Base-by-base conservation (phyloP, 202 grass and related monocot genomes). In the Musa balbisiana region DNA sequence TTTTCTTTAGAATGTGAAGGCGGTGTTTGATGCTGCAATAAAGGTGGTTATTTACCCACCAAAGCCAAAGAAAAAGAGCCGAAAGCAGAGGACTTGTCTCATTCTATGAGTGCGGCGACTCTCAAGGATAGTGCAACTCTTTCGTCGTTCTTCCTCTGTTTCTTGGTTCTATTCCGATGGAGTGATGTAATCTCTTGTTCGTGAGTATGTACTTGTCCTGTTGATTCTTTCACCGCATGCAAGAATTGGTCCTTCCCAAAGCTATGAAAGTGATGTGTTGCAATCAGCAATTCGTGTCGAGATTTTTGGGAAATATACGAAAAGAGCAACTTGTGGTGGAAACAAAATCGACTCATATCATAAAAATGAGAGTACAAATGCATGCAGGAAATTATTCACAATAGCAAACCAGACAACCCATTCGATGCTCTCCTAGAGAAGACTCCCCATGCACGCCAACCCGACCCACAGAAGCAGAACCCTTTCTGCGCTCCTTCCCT, bases 1-100 rank as follows among this genome's bases (percentile, higher is more conserved):
- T 52, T 16, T 63, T 21, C 33, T 74, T 83, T 49, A 94, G 91
- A 94, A 94, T 86, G 91, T 94, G 58, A 94, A 94, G 66, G 50
- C 76, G 2, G 91, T 94, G 22, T 90, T 94, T 56, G 87, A 94
- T 83, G 88, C 87, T 0, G 91, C 91, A n/a, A 94, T 94, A 33
- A 94, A 94, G 26, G 83, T 86, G 0, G 87, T 88, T 54, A 55
- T 94, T 20, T 88, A 81, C 77, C 91, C 91, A 1, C 83, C 87
- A 66, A 94, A 84, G 76, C 73, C 76, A 10, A 93, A 88, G 87
- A 91, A 84, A 79, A 93, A 80, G 82, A 56, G 56, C 60, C 69
- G 79, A 83, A 94, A 94, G 71, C 88, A 83, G 19, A 86, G 70
- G 75, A 81, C 77, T 25, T 90, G 91, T 53, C 90, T 88, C 81